These are phyloP conservation scores for Candida pseudofarinosa DNA, from an alignment of 805 yeast species.

Conservation along the genomic window DNA sequence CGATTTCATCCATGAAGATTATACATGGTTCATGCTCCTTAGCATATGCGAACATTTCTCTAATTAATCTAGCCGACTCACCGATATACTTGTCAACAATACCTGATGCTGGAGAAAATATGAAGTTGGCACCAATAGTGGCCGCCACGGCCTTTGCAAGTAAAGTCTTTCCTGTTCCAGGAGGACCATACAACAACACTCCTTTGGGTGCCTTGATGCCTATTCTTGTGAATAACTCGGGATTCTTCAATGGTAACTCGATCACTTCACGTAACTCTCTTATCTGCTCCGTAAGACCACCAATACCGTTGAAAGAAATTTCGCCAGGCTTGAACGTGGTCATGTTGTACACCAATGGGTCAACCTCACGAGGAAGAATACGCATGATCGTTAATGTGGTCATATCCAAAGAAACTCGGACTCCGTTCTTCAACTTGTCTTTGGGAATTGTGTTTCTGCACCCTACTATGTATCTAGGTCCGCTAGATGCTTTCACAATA, in stretches of 20 bases:
- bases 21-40: conserved; percentile 98
- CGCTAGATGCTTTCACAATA: conserved; percentile 94
- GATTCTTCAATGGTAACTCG: conserved; percentile 94
- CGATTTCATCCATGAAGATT: conserved; percentile 97
- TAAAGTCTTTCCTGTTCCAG: conserved; percentile 96
- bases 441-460: conserved; percentile 90
- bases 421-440: conserved; percentile 82
- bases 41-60: conserved; percentile 98
- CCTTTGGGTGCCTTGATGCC: conserved; percentile 99
- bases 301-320: conserved; percentile 88
- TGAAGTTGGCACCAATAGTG: conserved; percentile 95
- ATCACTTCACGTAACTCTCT: conserved; percentile 96
- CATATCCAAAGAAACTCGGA: conserved; percentile 94
- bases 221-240: conserved; percentile 90
- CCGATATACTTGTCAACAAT: conserved; percentile 98
- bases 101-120: conserved; percentile 97
- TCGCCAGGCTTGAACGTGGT: conserved; percentile 98
- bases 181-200: conserved; percentile 94
- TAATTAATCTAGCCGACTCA: conserved; percentile 90
- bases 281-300: conserved; percentile 94
- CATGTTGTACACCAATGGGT: conserved; percentile 97
- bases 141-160: conserved; percentile 98
- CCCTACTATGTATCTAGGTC: conserved; percentile 97
- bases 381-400: conserved; percentile 98
- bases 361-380: conserved; percentile 94